Base-by-base conservation (phyloP, 805 yeast species). In the Nakazawaea ernobii region DNA sequence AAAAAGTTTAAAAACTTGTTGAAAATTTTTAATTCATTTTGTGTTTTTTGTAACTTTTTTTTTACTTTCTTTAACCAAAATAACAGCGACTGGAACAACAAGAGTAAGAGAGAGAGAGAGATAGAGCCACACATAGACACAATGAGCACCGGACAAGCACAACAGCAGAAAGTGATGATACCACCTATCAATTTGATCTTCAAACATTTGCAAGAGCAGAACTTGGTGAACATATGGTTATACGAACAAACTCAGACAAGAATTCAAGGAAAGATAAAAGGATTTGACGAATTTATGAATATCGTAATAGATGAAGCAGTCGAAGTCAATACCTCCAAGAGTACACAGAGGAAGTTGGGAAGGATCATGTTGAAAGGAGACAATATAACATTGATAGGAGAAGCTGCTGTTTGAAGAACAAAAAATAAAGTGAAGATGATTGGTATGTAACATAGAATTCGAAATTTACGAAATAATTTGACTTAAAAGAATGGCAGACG, bases 271-370 rank as follows among this genome's bases (percentile, higher is more conserved):
- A 78, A 75, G 51, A 82, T 94, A 29, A 73, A 84, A 51, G 99
- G 99, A 1, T 92, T 95, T 65, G 99, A 94, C 65, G 99, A 95
- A 68, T 92, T 91, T 59, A 95, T 94, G 99, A 94, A 94, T 61
- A 67, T 79, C 9, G 82, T 78, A 17, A 53, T 79, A 11, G 83
- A 78, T 48, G 82, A 79, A 27, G 82, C 83, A 1, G 67, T 69
- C 13, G 96, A 95, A 56, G 70, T 92, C 6, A 70, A 74, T 45
- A 60, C 61, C n/a, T 75, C 74, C 35, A 80, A 80, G 1, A 72
- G 74, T 43, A 52, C 72, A 1, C 69, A 70, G 46, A 75, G 79
- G 27, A 65, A 67, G n/a, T 59, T 88, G 49, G 96, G 96, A 1
- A 71, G 86, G 49, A 78, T 94, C 24, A 62, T 94, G 54, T 69